Conservation (phyloP, 176 grass and related monocot genomes). For the Chloris gayana region DNA sequence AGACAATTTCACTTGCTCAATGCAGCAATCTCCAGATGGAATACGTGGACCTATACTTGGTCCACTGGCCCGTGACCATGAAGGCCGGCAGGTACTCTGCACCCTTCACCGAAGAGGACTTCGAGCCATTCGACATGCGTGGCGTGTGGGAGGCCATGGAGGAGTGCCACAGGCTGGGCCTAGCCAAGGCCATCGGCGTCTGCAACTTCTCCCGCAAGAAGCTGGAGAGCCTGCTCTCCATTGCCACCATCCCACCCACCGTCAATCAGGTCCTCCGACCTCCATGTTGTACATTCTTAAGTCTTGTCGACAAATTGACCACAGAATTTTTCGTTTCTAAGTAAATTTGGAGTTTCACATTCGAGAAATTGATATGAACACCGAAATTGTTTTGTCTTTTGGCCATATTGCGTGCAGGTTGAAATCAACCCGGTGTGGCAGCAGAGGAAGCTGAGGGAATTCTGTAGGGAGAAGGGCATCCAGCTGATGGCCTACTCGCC, state of each 20-base stretch:
- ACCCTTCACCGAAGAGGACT: slow-evolving; percentile 48
- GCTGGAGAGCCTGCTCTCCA: slow-evolving; percentile 45
- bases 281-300: neutral
- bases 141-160: slow-evolving; percentile 72
- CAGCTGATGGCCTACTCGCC: slow-evolving; percentile 77
- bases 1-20: neutral
- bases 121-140: slow-evolving; percentile 48
- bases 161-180: slow-evolving; percentile 58
- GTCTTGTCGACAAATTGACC: neutral
- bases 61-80: slow-evolving; percentile 57
- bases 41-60: slow-evolving; percentile 61
- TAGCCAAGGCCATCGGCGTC: slow-evolving; percentile 59
- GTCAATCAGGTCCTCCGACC: slow-evolving; percentile 59
- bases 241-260: slow-evolving; percentile 50
- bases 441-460: slow-evolving; percentile 68
- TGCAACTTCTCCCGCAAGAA: slow-evolving; percentile 70
- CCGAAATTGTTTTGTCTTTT: neutral
- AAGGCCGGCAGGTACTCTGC: slow-evolving; percentile 47
- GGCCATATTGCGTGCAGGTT: slow-evolving; percentile 41
- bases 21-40: slow-evolving; percentile 54
- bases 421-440: slow-evolving; percentile 83
- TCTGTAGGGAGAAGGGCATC: slow-evolving; percentile 59
- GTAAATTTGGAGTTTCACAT: neutral
- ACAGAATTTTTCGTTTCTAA: neutral
- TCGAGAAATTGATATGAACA: neutral